Conservation (phyloP, 371 early-diverging fungal genomes). For the Mortierella polycephala region DNA sequence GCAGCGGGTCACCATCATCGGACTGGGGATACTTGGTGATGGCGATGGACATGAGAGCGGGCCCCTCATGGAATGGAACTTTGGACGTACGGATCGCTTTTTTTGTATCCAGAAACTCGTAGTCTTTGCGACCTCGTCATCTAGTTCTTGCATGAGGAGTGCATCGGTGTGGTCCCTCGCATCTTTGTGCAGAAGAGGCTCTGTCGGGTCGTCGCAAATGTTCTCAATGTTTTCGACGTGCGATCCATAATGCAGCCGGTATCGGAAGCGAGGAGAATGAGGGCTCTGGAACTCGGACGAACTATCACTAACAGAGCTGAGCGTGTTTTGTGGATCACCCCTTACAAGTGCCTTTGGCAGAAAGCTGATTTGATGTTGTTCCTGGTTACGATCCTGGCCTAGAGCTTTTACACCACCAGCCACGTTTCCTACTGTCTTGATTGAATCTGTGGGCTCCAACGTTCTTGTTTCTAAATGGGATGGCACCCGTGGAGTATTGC, state of each 20-base stretch:
- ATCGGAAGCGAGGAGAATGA: neutral
- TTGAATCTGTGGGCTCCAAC: too few species aligned
- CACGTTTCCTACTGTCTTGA: too few species aligned
- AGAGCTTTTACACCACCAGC: too few species aligned
- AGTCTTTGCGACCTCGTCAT: neutral
- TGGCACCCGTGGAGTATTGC: too few species aligned
- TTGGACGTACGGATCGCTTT: neutral
- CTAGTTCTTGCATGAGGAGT: neutral
- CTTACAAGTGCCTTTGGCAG: too few species aligned
- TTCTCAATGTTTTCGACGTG: constrained; percentile 35
- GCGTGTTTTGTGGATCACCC: neutral
- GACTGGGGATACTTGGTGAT: neutral
- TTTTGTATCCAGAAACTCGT: neutral
- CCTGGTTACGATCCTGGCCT: too few species aligned
- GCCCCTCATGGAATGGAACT: too few species aligned
- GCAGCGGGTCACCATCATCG: neutral
- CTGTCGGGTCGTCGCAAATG: neutral
- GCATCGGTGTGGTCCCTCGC: neutral
- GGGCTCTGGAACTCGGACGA: neutral
- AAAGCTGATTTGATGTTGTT: too few species aligned
- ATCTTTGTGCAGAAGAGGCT: too few species aligned
- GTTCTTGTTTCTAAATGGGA: too few species aligned
- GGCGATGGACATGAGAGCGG: too few species aligned
- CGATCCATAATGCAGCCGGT: constrained; percentile 27
- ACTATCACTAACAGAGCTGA: too few species aligned